Conservation (phyloP, 495 filamentous ascomycete species). For the Parmelia sp. region DNA sequence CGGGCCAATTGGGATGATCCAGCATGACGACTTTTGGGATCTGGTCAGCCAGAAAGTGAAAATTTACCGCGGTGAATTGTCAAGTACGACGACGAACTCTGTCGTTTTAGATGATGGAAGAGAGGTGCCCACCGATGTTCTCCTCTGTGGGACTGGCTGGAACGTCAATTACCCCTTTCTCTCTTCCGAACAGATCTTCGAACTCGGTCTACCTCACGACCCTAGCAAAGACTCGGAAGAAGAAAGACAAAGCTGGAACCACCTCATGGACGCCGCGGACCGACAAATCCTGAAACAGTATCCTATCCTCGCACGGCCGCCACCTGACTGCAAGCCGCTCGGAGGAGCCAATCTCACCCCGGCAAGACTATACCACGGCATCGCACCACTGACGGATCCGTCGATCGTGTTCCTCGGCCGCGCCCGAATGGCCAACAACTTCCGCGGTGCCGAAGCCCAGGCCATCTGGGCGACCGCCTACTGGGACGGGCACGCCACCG, state of each 20-base stretch:
- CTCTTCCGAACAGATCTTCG: constrained; percentile 25
- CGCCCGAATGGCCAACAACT: constrained; percentile 31
- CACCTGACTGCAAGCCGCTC: constrained; percentile 26
- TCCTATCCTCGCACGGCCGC: constrained; percentile 35
- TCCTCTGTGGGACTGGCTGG: constrained; percentile 41
- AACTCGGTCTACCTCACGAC: constrained; percentile 32
- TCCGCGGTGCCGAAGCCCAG: constrained; percentile 38
- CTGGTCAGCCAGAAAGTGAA: constrained; percentile 34
- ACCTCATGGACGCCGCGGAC: constrained; percentile 33
- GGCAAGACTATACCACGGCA: constrained; percentile 37
- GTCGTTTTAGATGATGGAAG: constrained; percentile 28
- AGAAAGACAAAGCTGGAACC: constrained; percentile 27
- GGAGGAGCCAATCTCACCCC: constrained; percentile 28
- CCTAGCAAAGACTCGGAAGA: constrained; percentile 23
- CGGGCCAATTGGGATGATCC: constrained; percentile 32
- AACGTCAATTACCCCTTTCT: constrained; percentile 22
- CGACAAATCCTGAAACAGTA: constrained; percentile 33
- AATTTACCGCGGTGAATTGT: constrained; percentile 33
- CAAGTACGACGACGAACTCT: constrained; percentile 18
- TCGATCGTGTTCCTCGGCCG: constrained; percentile 40
- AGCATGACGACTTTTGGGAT: constrained; percentile 38
- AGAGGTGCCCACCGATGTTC: constrained; percentile 30
- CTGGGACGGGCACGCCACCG: constrained; percentile 32
- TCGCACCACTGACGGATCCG: constrained; percentile 33
- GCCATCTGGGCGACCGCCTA: constrained; percentile 40